These are phyloP conservation scores for Vitis rupestris DNA, from an alignment of 164 flowering plant genomes.

Conservation along the genomic window DNA sequence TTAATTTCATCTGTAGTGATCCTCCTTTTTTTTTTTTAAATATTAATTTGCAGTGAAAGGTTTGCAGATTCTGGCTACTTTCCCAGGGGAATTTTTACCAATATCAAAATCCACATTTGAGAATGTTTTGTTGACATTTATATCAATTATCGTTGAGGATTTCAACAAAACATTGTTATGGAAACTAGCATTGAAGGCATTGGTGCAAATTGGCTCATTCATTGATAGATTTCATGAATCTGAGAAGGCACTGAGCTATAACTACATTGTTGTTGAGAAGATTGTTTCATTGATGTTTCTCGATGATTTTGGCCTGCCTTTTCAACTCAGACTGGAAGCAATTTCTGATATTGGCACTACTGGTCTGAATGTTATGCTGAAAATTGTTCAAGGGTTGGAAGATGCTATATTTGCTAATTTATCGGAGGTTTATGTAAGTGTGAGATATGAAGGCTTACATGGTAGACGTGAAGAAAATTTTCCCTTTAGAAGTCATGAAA, in stretches of 20 bases:
- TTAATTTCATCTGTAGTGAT: too few species aligned
- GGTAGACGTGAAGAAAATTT: background rate
- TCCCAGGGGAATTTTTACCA: slow-evolving; percentile 47
- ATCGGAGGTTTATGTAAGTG: slow-evolving; percentile 57
- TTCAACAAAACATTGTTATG: slow-evolving; percentile 39
- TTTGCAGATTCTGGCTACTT: slow-evolving; percentile 67
- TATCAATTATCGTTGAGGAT: slow-evolving; percentile 39
- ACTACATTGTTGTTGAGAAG: slow-evolving; percentile 55
- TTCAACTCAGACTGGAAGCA: slow-evolving; percentile 58
- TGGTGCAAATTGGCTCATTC: slow-evolving; percentile 62
- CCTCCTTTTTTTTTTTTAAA: too few species aligned
- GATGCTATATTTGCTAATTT: slow-evolving; percentile 50
- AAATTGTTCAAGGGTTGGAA: slow-evolving; percentile 55
- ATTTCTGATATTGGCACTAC: slow-evolving; percentile 53
- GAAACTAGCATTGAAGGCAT: slow-evolving; percentile 60
- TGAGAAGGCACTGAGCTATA: slow-evolving; percentile 51
- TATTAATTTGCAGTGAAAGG: slow-evolving; percentile 67
- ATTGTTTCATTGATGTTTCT: slow-evolving; percentile 39
- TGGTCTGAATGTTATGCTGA: slow-evolving; percentile 45
- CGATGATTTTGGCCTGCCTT: slow-evolving; percentile 44
- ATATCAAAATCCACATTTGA: slow-evolving; percentile 48
- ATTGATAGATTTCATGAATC: slow-evolving; percentile 41
- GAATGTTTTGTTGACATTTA: slow-evolving; percentile 45
- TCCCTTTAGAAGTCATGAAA: background rate
- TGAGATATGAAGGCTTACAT: slow-evolving; percentile 5